Base-by-base conservation (phyloP, 2,329 filamentous ascomycete genomes). In the Calycina herbarum region DNA sequence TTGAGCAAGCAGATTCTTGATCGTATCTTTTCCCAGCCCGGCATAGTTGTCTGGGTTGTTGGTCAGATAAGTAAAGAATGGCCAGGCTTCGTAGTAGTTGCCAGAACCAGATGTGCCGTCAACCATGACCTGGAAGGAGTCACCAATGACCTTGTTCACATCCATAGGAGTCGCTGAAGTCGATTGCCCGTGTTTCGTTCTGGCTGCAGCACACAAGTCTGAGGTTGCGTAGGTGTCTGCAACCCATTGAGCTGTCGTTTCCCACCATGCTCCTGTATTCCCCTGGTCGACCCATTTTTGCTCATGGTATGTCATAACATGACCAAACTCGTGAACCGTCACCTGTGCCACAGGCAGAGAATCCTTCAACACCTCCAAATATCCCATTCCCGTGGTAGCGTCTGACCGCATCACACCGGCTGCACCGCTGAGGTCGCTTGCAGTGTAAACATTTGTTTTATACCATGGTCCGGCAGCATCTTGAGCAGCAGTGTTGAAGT, bases 1-100 rank as follows among this genome's bases (percentile, higher is more conserved):
- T n/a, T 63, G 35, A 6, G 31, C 35, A 17, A 33, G 40, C 7
- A 57, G 20, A 15, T 29, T 24, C n/a, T 20, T 51, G 3, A 63
- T 29, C 3, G 42, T 63, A 4, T 33, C 24, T 24, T 54, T 40
- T 57, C 61, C 61, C 13, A 63, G 33, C 3, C 61, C 61, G 17
- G 51, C 33, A 31, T 57, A 63, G 7, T 63, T 63, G 48, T 63
- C 61, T 1, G 51, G 61, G 40, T 63, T 63, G n/a, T 57, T 57
- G 31, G 51, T 57, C 10, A 63, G 11, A 33, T 57, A 63, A 6
- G 33, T 63, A 27, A 63, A 48, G 51, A 63, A 63, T 20, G 61
- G 61, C 61, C 61, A 63, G 38, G 61, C 61, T 11, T 63, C 48
- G 54, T 63, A 63, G 17, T 48, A 45, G 42, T 63, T 63, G 15